Evolutionary conservation across 306 rosid genomes (phyloP).

Genomic region (Castanea sativa): DNA sequence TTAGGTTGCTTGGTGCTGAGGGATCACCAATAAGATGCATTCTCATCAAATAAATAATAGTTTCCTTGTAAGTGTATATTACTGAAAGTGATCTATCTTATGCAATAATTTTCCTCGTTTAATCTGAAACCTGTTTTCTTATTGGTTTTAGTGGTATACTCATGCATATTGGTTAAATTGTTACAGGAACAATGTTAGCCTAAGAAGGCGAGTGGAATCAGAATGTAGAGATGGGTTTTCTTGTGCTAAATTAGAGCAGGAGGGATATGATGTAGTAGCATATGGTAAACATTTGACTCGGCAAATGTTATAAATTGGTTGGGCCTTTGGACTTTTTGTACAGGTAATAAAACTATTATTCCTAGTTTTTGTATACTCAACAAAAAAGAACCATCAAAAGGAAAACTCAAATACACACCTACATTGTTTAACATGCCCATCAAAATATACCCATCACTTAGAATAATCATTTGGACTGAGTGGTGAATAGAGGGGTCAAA

Average conservation of each 20-base stretch:
- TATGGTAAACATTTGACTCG: background rate
- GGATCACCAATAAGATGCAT: constrained; percentile 94
- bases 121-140: background rate
- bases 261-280: background rate
- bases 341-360: too few relatives aligned
- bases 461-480: too few relatives aligned
- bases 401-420: too few relatives aligned
- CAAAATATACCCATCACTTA: too few relatives aligned
- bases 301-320: too few relatives aligned
- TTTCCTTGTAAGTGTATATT: constrained; percentile 13
- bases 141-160: background rate
- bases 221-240: background rate
- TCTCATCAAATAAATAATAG: constrained; percentile 60
- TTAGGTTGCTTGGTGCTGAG: constrained; percentile 86
- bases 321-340: too few relatives aligned
- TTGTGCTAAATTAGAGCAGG: background rate
- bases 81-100: background rate
- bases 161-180: background rate
- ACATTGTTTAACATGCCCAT: too few relatives aligned
- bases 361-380: too few relatives aligned
- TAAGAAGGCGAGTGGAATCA: background rate
- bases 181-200: constrained; percentile 12
- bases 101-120: background rate
- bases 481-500: too few relatives aligned
- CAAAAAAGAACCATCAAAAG: too few relatives aligned